Evolutionary conservation across 352 stramenopile genomes (phyloP).

Genomic region (Globisporangium viniferum): DNA sequence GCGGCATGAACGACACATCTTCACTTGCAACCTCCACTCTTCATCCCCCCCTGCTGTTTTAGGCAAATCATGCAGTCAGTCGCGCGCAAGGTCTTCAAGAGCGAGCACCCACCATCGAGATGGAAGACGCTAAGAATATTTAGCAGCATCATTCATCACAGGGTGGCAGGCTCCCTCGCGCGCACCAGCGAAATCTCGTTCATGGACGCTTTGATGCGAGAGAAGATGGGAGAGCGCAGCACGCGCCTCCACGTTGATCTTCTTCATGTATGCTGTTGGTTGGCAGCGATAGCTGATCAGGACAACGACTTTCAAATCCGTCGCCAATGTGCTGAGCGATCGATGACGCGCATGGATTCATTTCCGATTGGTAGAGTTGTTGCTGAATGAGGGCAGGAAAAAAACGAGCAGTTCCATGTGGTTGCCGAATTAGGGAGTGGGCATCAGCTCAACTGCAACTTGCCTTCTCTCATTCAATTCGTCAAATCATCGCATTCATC

Average conservation of each 20-base stretch:
- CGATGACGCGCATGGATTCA: background rate
- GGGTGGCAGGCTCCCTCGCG: background rate
- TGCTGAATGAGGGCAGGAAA: background rate
- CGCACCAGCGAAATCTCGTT: too few species aligned
- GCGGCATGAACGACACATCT: background rate
- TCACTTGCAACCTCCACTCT: background rate
- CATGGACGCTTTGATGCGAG: too few species aligned
- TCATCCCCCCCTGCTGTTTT: background rate
- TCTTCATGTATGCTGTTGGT: too few species aligned
- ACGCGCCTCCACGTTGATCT: too few species aligned
- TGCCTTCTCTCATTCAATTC: slow-evolving; percentile 23
- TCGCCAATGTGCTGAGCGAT: too few species aligned
- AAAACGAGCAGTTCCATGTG: background rate
- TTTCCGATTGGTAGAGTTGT: background rate
- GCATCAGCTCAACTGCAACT: slow-evolving; percentile 24
- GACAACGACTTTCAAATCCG: too few species aligned
- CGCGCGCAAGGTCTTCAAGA: background rate
- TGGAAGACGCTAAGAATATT: background rate
- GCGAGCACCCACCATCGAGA: background rate
- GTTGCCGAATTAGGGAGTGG: slow-evolving; percentile 3
- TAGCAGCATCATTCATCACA: too few species aligned
- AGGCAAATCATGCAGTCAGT: background rate
- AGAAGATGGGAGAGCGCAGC: too few species aligned
- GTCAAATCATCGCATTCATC: slow-evolving; percentile 18
- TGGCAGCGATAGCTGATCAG: too few species aligned